These are phyloP conservation scores for Grigorovia humatica DNA, from an alignment of 805 yeast species.

Conservation along the genomic window DNA sequence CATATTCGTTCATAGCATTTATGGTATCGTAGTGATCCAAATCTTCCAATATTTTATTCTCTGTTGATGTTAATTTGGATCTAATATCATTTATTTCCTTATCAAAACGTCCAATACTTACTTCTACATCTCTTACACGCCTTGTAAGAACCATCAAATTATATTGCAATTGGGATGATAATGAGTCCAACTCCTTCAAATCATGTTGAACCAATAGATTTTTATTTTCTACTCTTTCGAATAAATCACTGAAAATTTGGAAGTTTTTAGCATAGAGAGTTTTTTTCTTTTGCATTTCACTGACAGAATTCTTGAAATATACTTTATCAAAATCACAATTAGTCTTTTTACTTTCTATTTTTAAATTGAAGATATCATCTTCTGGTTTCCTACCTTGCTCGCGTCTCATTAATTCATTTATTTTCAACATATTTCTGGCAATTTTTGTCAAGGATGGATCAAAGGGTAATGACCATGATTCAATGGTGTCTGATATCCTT, in stretches of 20 bases:
- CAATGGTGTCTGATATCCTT: conserved; percentile 17
- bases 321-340: conserved; percentile 8
- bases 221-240: conserved; percentile 16
- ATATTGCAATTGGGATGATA: conserved; percentile 52
- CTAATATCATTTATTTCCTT: conserved; percentile 14
- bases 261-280: conserved; percentile 4
- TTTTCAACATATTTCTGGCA: conserved; percentile 18
- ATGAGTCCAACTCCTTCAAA: conserved; percentile 34
- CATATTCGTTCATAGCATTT: conserved; percentile 11
- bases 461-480: conserved; percentile 24
- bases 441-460: conserved; percentile 23
- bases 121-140: conserved; percentile 60
- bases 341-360: conserved; percentile 8
- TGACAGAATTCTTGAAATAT: background rate
- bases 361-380: conserved; percentile 7
- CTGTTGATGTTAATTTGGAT: conserved; percentile 6
- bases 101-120: conserved; percentile 39
- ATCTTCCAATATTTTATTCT: conserved; percentile 11
- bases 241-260: conserved; percentile 9
- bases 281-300: background rate
- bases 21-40: conserved; percentile 2
- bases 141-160: conserved; percentile 50
- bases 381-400: background rate
- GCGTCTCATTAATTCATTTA: background rate
- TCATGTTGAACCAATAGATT: conserved; percentile 31